Conservation (phyloP, 2,329 filamentous ascomycete genomes). For the Colletotrichum magnum region DNA sequence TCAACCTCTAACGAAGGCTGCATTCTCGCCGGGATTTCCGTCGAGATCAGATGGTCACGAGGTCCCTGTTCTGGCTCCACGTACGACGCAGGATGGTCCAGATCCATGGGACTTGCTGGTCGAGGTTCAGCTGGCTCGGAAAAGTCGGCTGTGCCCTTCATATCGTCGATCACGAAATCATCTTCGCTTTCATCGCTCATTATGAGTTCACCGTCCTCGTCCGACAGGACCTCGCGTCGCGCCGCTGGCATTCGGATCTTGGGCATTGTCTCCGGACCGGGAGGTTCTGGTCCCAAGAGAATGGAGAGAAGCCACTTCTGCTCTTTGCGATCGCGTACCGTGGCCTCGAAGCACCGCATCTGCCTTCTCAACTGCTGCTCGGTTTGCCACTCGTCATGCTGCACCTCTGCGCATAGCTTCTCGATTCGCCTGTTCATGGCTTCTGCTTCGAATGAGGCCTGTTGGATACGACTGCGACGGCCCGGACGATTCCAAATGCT, state of each 20-base stretch:
- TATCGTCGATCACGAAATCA: conserved; percentile 64
- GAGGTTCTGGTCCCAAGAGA: conserved; percentile 59
- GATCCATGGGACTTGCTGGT: conserved; percentile 18
- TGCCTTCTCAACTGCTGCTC: conserved; percentile 66
- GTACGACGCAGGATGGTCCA: conserved; percentile 11
- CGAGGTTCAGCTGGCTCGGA: background rate
- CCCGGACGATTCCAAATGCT: conserved; percentile 73
- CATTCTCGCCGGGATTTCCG: background rate
- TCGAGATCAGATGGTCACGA: background rate
- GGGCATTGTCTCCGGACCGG: conserved; percentile 49
- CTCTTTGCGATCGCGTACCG: conserved; percentile 72
- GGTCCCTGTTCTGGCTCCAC: background rate
- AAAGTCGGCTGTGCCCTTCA: background rate
- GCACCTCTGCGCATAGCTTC: conserved; percentile 69
- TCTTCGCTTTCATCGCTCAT: conserved; percentile 63
- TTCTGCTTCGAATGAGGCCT: conserved; percentile 58
- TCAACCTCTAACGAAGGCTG: background rate
- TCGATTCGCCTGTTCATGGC: conserved; percentile 65
- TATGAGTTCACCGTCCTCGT: conserved; percentile 64
- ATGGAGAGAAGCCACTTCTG: conserved; percentile 64
- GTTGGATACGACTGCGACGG: conserved; percentile 51
- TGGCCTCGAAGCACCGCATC: conserved; percentile 74
- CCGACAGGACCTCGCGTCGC: conserved; percentile 36
- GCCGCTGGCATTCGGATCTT: conserved; percentile 47
- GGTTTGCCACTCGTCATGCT: conserved; percentile 65